A percentile compares a stretch with the other conserved stretches of the same genome.
Conservation (phyloP, 306 rosid genomes). For the Sophora flavescens region DNA sequence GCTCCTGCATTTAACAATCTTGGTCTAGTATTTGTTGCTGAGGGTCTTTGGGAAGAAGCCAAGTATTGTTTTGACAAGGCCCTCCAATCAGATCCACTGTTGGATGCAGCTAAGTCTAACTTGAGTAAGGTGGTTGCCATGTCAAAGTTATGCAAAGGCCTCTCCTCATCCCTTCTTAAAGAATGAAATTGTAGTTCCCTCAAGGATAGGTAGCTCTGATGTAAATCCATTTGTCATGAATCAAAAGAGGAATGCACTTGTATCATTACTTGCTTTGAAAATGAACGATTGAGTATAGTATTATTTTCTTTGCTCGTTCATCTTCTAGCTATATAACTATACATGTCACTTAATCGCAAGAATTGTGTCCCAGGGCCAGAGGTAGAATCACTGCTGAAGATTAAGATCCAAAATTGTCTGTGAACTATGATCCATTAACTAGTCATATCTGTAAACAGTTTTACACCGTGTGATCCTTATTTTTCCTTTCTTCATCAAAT, state of each 20-base stretch:
- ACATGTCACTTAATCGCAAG: background rate
- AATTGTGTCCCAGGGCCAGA: background rate
- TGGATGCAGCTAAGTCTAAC: slow-evolving; percentile 93
- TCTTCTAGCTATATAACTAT: slow-evolving; percentile 21
- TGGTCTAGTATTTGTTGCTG: slow-evolving; percentile 93
- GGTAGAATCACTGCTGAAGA: background rate
- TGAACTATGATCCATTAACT: background rate
- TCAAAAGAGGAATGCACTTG: slow-evolving; percentile 42
- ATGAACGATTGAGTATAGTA: slow-evolving; percentile 37
- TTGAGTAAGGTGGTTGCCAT: slow-evolving; percentile 68
- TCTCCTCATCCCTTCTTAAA: slow-evolving; percentile 51
- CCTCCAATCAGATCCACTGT: slow-evolving; percentile 77
- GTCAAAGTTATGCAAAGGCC: slow-evolving; percentile 60
- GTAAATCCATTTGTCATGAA: slow-evolving; percentile 33
- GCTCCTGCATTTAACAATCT: slow-evolving; percentile 93
- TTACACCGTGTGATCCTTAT: background rate
- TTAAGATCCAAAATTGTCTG: background rate
- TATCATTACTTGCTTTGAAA: slow-evolving; percentile 24
- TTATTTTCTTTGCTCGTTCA: slow-evolving; percentile 8
- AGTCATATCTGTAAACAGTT: background rate
- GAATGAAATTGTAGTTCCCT: slow-evolving; percentile 46
- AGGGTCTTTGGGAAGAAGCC: slow-evolving; percentile 92
- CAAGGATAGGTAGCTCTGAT: slow-evolving; percentile 27
- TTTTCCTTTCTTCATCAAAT: too few species aligned
- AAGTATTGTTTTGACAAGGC: slow-evolving; percentile 88